These are phyloP conservation scores for Calonectria hawksworthii DNA, from an alignment of 2,329 filamentous ascomycete genomes.

Conservation along the genomic window DNA sequence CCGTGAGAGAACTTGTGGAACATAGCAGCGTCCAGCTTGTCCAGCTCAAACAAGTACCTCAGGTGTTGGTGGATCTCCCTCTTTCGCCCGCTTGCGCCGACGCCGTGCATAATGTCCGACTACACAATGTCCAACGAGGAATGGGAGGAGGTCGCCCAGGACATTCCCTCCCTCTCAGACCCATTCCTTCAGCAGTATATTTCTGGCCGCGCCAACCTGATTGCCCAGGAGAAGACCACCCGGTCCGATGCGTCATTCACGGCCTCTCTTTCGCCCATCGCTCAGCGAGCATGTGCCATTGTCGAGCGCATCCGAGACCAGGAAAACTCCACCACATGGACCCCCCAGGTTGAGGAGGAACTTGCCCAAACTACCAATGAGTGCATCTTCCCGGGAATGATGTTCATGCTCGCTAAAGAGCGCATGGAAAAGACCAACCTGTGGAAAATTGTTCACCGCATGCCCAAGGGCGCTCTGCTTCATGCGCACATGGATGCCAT, in stretches of 20 bases:
- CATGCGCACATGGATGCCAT: constrained; percentile 94
- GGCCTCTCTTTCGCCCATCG: constrained; percentile 82
- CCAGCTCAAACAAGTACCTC: not conserved
- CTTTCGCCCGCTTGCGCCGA: not conserved
- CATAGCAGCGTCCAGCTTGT: not conserved
- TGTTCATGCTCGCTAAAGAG: constrained; percentile 90
- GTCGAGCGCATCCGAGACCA: constrained; percentile 83
- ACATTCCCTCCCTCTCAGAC: constrained; percentile 73
- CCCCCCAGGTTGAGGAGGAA: constrained; percentile 77
- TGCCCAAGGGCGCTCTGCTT: constrained; percentile 90
- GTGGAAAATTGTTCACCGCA: constrained; percentile 85
- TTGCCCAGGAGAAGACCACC: constrained; percentile 84
- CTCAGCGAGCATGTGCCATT: constrained; percentile 82
- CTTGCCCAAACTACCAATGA: constrained; percentile 73
- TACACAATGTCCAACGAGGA: constrained; percentile 65
- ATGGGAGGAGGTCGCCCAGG: constrained; percentile 69
- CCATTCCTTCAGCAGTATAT: constrained; percentile 88
- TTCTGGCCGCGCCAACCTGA: constrained; percentile 79
- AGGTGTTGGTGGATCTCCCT: not conserved
- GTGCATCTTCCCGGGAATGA: constrained; percentile 88
- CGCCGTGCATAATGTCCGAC: constrained; percentile 47
- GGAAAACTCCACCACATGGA: constrained; percentile 85
- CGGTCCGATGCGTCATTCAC: constrained; percentile 82
- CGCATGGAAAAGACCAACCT: constrained; percentile 87
- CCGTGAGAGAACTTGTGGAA: not conserved